phyloP scores from a whole-genome alignment of 2,329 filamentous ascomycete species.

The Exophiala sp. region DNA sequence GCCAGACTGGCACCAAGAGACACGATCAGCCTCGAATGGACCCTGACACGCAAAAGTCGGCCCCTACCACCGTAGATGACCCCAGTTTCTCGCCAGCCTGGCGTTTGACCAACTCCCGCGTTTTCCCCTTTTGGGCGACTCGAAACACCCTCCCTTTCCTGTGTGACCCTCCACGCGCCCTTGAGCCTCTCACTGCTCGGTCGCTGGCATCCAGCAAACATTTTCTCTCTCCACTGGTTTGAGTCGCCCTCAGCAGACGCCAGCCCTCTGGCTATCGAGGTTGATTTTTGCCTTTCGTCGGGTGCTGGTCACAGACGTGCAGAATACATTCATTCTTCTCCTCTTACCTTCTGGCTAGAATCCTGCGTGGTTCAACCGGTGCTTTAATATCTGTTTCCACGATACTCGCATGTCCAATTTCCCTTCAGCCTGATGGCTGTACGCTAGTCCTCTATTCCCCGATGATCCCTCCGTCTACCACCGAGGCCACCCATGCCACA shows the following conservation, averaged over 20 bases:
- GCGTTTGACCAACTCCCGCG: slow-evolving; percentile 13
- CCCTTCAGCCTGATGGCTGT: slow-evolving; percentile 16
- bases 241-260: slow-evolving; percentile 3
- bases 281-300: slow-evolving; percentile 1
- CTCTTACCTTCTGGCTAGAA: not conserved
- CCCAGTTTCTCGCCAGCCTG: slow-evolving; percentile 5
- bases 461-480: slow-evolving; percentile 22
- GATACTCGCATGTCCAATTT: slow-evolving; percentile 22
- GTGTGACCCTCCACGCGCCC: slow-evolving; percentile 18
- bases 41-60: not conserved
- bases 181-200: slow-evolving; percentile 3
- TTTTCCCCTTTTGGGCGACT: slow-evolving; percentile 17
- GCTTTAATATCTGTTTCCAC: not conserved
- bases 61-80: not conserved
- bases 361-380: slow-evolving; percentile 1
- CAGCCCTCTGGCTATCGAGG: not conserved
- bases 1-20: not conserved
- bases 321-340: slow-evolving; percentile 1
- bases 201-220: not conserved
- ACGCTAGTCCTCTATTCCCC: slow-evolving; percentile 16
- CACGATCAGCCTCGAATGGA: not conserved
- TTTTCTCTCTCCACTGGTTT: slow-evolving; percentile 3
- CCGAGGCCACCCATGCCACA: slow-evolving; percentile 14
- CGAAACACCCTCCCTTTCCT: slow-evolving; percentile 23
- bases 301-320: slow-evolving; percentile 10